These are phyloP conservation scores for Crithidia brevicula DNA, from an alignment of 208 protist genomes.

Conservation along the genomic window DNA sequence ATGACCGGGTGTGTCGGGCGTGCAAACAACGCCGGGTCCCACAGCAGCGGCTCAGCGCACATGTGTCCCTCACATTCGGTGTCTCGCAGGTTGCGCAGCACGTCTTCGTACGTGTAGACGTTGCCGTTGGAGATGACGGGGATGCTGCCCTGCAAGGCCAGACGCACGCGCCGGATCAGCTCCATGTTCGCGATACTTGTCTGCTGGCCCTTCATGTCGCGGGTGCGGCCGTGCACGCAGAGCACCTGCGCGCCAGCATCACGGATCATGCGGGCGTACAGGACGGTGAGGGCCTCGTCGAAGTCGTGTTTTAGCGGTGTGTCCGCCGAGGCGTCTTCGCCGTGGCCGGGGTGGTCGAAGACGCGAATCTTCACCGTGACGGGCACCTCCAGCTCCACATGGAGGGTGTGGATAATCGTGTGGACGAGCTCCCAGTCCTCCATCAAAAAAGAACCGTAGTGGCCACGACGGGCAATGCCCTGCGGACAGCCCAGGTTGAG, in stretches of 20 bases:
- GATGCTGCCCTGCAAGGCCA: conserved; percentile 50
- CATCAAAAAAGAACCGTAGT: conserved; percentile 94
- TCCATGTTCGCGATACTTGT: conserved; percentile 72
- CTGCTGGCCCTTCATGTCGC: conserved; percentile 81
- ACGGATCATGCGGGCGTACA: conserved; percentile 86
- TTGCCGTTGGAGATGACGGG: conserved; percentile 93
- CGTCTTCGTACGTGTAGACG: conserved; percentile 73
- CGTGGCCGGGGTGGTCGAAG: conserved; percentile 48
- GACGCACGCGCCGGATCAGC: conserved; percentile 62
- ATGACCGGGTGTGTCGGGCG: conserved; percentile 41
- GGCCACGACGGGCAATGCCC: conserved; percentile 88
- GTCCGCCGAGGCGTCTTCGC: neutral
- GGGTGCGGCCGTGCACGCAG: conserved; percentile 87
- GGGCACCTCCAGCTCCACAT: conserved; percentile 86
- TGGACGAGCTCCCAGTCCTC: conserved; percentile 87
- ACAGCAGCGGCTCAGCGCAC: conserved; percentile 89
- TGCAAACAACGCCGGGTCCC: conserved; percentile 82
- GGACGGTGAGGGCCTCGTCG: conserved; percentile 79
- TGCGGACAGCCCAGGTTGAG: conserved; percentile 95
- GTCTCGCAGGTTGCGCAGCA: conserved; percentile 41
- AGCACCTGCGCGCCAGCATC: conserved; percentile 85
- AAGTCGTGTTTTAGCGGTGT: conserved; percentile 23
- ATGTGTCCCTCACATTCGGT: conserved; percentile 85
- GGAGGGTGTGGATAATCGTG: conserved; percentile 80
- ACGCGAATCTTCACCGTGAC: conserved; percentile 94